Percentiles rank a stretch among this genome's conserved stretches.
These are phyloP conservation scores for Fraxinus pennsylvanica DNA, from an alignment of 257 asterid genomes.

Conservation along the genomic window DNA sequence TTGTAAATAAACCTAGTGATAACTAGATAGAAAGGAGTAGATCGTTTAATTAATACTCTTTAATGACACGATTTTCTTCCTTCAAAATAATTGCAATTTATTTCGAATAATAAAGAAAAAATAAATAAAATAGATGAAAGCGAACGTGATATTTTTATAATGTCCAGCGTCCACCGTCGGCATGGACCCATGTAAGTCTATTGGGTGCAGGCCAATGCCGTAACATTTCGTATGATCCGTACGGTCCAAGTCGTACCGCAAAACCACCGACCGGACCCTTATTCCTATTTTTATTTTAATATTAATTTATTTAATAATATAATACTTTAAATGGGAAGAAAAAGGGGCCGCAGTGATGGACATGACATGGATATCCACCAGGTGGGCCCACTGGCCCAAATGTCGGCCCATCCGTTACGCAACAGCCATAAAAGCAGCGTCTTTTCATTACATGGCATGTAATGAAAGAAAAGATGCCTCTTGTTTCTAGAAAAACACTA, in stretches of 20 bases:
- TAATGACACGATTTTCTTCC: not conserved
- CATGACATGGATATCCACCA: conserved; percentile 33
- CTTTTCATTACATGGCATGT: not conserved
- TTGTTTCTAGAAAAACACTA: not conserved
- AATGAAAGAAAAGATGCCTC: not conserved
- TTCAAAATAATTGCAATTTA: not conserved
- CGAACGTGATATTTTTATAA: not conserved
- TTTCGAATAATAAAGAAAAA: not conserved
- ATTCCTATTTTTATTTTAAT: not conserved
- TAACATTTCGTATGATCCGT: not conserved
- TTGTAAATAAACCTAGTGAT: not conserved
- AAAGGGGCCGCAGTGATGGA: conserved; percentile 24
- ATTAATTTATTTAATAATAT: not conserved
- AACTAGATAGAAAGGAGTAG: not conserved
- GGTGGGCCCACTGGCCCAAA: conserved; percentile 22
- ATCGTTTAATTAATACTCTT: not conserved
- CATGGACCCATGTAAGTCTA: not conserved
- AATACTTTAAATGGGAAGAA: not conserved
- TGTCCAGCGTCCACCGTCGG: not conserved
- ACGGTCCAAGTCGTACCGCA: conserved; percentile 1
- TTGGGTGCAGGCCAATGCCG: not conserved
- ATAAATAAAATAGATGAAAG: not conserved
- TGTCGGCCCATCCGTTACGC: conserved; percentile 24
- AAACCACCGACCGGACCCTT: not conserved
- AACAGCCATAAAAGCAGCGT: not conserved